phyloP scores from a whole-genome alignment of 2,329 filamentous ascomycete genomes.

The Beauveria brongniartii region DNA sequence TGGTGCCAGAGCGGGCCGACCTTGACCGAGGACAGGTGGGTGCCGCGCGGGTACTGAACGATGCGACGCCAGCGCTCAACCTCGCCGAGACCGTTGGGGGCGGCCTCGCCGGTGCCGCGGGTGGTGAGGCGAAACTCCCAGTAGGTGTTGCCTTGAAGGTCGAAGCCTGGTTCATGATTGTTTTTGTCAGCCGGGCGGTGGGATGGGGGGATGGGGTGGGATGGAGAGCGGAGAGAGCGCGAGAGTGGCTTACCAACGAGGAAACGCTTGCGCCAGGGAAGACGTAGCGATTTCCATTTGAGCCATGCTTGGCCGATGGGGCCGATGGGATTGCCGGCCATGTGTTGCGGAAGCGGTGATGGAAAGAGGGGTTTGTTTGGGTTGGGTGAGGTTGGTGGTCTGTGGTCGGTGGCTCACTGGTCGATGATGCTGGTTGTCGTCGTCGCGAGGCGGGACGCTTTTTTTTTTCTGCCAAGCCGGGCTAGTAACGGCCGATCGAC shows the following conservation, averaged over 20 bases:
- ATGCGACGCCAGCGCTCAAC: constrained; percentile 51
- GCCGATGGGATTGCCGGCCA: constrained; percentile 30
- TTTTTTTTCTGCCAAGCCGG: not conserved
- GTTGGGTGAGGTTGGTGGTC: not conserved
- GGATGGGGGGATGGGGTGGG: constrained; percentile 1
- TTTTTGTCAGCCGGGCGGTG: not conserved
- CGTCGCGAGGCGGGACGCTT: not conserved
- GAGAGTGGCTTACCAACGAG: constrained; percentile 41
- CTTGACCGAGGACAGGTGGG: constrained; percentile 45
- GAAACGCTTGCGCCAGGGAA: constrained; percentile 57
- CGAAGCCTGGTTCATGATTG: constrained; percentile 40
- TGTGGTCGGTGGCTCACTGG: not conserved
- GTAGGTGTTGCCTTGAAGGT: constrained; percentile 59
- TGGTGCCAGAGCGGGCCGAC: constrained; percentile 60
- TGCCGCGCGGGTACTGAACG: constrained; percentile 47
- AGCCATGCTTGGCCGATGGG: constrained; percentile 40
- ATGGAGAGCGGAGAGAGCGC: not conserved
- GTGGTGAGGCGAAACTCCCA: constrained; percentile 56
- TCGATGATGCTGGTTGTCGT: not conserved
- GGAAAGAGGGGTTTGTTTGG: not conserved
- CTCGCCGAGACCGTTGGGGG: constrained; percentile 18
- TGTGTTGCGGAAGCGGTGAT: constrained; percentile 13
- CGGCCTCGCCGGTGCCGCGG: constrained; percentile 17
- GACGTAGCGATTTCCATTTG: constrained; percentile 52
- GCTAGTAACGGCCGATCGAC: not conserved